These are phyloP conservation scores for Odonthalia washingtoniensis DNA, from an alignment of 31 red algal species.

Conservation along the genomic window DNA sequence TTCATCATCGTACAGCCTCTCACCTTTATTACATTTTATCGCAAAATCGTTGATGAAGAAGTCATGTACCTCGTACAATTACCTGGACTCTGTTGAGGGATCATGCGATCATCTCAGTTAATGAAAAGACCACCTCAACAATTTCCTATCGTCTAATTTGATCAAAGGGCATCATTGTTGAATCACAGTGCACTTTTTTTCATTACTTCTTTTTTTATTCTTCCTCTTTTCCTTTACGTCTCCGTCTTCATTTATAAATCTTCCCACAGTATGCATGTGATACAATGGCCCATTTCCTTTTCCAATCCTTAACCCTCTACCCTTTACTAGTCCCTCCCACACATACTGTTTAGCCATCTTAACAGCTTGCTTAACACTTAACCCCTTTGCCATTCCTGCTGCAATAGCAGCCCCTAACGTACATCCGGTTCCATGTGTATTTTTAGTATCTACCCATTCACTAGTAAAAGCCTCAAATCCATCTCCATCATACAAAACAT, in stretches of 20 bases:
- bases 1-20: too few relatives aligned
- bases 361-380: slow-evolving; percentile 68
- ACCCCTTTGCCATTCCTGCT: slow-evolving; percentile 81
- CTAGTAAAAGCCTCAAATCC: slow-evolving; percentile 62
- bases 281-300: slow-evolving; percentile 77
- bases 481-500: slow-evolving; percentile 82
- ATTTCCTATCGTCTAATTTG: too few relatives aligned
- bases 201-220: not conserved
- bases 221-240: slow-evolving; percentile 11
- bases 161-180: too few relatives aligned
- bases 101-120: too few relatives aligned
- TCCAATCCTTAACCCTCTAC: slow-evolving; percentile 47
- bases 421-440: slow-evolving; percentile 98
- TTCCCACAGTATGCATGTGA: slow-evolving; percentile 46
- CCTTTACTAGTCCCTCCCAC: slow-evolving; percentile 37
- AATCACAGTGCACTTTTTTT: too few relatives aligned
- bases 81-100: too few relatives aligned
- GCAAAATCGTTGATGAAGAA: too few relatives aligned
- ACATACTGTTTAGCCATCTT: slow-evolving; percentile 79
- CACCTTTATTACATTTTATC: too few relatives aligned
- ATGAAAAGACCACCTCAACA: too few relatives aligned
- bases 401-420: slow-evolving; percentile 87
- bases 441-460: slow-evolving; percentile 68
- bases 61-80: too few relatives aligned
- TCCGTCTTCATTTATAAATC: slow-evolving; percentile 11